phyloP scores from a whole-genome alignment of 2,329 filamentous ascomycete species.

The Fonsecaea pugnacius region DNA sequence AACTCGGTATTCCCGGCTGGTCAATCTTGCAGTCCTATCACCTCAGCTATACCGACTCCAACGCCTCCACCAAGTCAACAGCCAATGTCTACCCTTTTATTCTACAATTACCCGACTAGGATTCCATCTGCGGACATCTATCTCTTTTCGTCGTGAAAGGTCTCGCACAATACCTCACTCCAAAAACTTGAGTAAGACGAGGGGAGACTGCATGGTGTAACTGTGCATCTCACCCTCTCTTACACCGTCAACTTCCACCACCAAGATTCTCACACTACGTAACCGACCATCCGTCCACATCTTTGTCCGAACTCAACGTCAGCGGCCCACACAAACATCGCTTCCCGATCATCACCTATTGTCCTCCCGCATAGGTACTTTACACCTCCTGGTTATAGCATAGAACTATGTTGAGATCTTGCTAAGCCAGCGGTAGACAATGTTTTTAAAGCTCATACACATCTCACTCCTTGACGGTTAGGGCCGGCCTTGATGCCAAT shows the following conservation, averaged over 20 bases:
- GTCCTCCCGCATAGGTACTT: background rate
- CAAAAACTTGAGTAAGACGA: background rate
- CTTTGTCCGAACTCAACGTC: conserved; percentile 3
- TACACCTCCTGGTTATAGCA: too few species aligned
- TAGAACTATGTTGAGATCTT: background rate
- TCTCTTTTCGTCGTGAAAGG: background rate
- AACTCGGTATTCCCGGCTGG: background rate
- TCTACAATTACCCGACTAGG: background rate
- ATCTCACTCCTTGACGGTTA: background rate
- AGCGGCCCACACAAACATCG: conserved; percentile 3
- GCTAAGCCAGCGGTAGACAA: background rate
- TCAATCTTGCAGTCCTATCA: background rate
- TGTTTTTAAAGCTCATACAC: background rate
- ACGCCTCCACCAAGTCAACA: background rate
- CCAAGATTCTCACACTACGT: conserved; percentile 1
- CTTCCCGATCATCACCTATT: background rate
- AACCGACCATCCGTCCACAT: conserved; percentile 2
- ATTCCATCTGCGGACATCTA: background rate
- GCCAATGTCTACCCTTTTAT: background rate
- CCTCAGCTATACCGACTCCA: background rate
- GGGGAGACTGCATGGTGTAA: background rate
- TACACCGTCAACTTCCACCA: background rate
- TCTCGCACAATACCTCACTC: background rate
- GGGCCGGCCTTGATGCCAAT: background rate
- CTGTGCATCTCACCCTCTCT: background rate